Percentiles rank a stretch among this genome's conserved stretches.
These are phyloP conservation scores for Cynanchum wilfordii DNA, from an alignment of 257 asterid genomes.

Conservation along the genomic window DNA sequence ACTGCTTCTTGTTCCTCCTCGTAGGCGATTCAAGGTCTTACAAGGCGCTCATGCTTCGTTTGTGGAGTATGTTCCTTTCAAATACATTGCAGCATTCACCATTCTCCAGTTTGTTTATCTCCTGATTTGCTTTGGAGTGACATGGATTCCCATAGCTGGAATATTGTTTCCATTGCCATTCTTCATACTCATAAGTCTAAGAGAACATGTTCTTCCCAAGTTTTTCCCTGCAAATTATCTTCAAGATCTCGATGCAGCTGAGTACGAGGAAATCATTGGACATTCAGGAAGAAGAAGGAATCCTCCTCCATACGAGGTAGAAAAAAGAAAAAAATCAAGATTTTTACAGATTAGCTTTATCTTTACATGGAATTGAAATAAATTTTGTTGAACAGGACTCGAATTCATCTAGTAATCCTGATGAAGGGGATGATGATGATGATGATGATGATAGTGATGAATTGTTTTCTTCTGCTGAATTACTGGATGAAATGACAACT, in stretches of 20 bases:
- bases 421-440: conserved; percentile 25
- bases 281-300: conserved; percentile 38
- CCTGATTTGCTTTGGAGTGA: conserved; percentile 69
- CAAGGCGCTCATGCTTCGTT: conserved; percentile 73
- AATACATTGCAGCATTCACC: conserved; percentile 63
- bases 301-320: conserved; percentile 35
- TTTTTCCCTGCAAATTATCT: conserved; percentile 53
- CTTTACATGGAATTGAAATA: background rate
- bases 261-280: conserved; percentile 73
- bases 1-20: conserved; percentile 65
- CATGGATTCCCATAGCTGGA: conserved; percentile 95
- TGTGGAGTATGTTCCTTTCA: conserved; percentile 84
- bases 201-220: conserved; percentile 78
- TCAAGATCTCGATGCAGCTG: conserved; percentile 74
- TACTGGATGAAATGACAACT: conserved; percentile 77
- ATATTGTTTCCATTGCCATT: conserved; percentile 77
- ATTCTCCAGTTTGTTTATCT: conserved; percentile 57
- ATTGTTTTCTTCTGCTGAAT: conserved; percentile 49
- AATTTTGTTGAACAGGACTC: conserved; percentile 35
- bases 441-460: conserved; percentile 34
- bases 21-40: conserved; percentile 87
- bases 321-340: no score
- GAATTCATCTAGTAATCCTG: conserved; percentile 24
- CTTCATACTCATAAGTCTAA: conserved; percentile 60
- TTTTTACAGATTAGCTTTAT: no score